Base-by-base conservation (phyloP, 768 basidiomycete genomes). In the Phanerochaete carnosa region DNA sequence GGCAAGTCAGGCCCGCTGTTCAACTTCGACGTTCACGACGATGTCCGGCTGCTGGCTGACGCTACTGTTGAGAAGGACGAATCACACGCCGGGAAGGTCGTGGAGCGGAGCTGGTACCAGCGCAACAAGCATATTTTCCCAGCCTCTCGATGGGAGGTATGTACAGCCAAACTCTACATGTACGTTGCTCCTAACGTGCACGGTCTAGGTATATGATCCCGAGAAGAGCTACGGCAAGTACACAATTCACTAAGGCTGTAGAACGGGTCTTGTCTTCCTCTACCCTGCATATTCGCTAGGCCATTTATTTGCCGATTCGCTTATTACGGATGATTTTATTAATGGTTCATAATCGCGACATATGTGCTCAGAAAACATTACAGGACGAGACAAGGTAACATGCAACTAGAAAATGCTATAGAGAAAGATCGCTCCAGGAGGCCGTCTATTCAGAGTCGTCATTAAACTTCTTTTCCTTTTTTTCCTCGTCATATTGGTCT, bases 1-100 rank as follows among this genome's bases (percentile, higher is more conserved):
- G 97, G 97, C 28, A 99, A 99, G 74, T 97, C 95, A 0, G 97
- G 97, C 0, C 97, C 97, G 5, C 76, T 99, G 58, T 99, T 99
- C 78, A 97, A 91, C 73, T 99, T 99, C 69, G 97, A 99, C 74
- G 97, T 98, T 6, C 97, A 99, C 72, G 97, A 99, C 70, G 97
- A 99, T 71, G 92, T 99, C 3, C 90, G 97, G 19, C 74, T 99
- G 64, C 80, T 98, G 23, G 89, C 92, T 25, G 97, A 99, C 69
- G 97, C 96, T 2, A 94, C 95, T 1, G 85, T 89, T 65, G 97
- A 99, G 75, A 98, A 98, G 75, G 95, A 99, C 66, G 97, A 99
- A 74, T 95, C 92, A 19, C 97, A 99, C 70, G 97, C 97, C 0
- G 97, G 97, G 2, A 99, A 99, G 71, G 97, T 99, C 11, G 95